Evolutionary conservation across 2,329 filamentous ascomycete species (phyloP).

Genomic region (Hypocreales sp.): DNA sequence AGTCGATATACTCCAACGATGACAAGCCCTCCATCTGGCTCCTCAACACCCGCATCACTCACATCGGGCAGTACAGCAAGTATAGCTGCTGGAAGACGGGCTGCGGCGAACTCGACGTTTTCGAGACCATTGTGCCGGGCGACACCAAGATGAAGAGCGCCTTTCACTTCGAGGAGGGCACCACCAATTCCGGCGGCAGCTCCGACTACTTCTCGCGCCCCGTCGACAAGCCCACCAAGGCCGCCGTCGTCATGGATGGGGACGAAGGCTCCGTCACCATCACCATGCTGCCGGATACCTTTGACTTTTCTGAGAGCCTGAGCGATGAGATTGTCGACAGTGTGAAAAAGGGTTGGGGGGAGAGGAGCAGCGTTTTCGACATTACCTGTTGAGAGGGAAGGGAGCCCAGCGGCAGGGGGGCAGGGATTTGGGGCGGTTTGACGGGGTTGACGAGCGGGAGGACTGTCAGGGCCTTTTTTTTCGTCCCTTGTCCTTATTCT

Average conservation of each 20-base stretch:
- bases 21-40: slow-evolving; percentile 67
- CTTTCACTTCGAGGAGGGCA: slow-evolving; percentile 43
- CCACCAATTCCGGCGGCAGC: slow-evolving; percentile 46
- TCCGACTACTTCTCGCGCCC: slow-evolving; percentile 61
- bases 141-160: slow-evolving; percentile 55
- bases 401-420: too few species aligned
- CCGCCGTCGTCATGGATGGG: slow-evolving; percentile 45
- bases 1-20: too few species aligned
- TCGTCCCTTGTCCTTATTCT: too few species aligned
- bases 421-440: too few species aligned
- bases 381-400: too few species aligned
- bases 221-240: slow-evolving; percentile 39
- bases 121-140: slow-evolving; percentile 53
- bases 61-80: slow-evolving; percentile 50
- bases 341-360: too few species aligned
- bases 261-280: slow-evolving; percentile 36
- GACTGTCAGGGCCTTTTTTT: too few species aligned
- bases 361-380: slow-evolving; percentile 10
- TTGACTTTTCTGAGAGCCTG: slow-evolving; percentile 24
- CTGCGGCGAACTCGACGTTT: slow-evolving; percentile 64
- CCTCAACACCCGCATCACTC: slow-evolving; percentile 58
- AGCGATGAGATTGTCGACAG: slow-evolving; percentile 22
- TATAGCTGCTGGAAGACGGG: slow-evolving; percentile 58
- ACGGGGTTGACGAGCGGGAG: too few species aligned
- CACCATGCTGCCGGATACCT: slow-evolving; percentile 29